Conservation (phyloP, 345 rosid species). For the Citrus unshiu region DNA sequence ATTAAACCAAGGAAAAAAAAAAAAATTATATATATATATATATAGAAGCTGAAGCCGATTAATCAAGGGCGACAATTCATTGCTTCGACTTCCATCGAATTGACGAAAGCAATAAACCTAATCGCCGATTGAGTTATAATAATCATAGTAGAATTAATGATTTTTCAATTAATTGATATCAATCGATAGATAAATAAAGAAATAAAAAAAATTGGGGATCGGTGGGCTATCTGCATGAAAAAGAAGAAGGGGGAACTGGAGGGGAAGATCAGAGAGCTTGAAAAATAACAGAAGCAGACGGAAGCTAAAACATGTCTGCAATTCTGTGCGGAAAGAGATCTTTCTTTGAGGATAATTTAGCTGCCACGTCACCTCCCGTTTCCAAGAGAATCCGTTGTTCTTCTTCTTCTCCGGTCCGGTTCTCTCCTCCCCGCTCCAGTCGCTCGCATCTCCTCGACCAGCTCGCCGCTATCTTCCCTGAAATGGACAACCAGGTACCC, state of each 20-base stretch:
- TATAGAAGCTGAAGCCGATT: background rate
- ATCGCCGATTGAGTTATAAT: background rate
- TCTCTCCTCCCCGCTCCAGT: slow-evolving; percentile 45
- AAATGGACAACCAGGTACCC: slow-evolving; percentile 73
- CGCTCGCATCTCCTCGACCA: slow-evolving; percentile 38
- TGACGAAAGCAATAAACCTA: background rate
- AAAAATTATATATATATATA: background rate
- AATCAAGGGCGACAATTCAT: background rate
- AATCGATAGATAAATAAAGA: too few relatives aligned
- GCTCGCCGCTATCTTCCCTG: slow-evolving; percentile 58
- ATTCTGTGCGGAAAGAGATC: slow-evolving; percentile 94
- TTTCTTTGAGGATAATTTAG: slow-evolving; percentile 69
- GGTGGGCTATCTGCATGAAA: slow-evolving; percentile 4
- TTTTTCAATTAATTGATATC: background rate
- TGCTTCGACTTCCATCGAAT: background rate
- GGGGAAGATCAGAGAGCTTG: slow-evolving; percentile 7
- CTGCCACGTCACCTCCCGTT: slow-evolving; percentile 47
- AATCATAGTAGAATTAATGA: too few relatives aligned
- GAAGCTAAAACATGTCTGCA: slow-evolving; percentile 83
- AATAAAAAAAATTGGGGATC: background rate
- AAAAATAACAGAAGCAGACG: slow-evolving; percentile 11
- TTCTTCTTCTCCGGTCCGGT: slow-evolving; percentile 53
- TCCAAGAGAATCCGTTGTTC: slow-evolving; percentile 67
- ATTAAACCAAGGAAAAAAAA: too few relatives aligned
- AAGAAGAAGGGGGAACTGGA: slow-evolving; percentile 19